Conservation (phyloP, 257 asterid species). For the Thymus quinquecostatus region DNA sequence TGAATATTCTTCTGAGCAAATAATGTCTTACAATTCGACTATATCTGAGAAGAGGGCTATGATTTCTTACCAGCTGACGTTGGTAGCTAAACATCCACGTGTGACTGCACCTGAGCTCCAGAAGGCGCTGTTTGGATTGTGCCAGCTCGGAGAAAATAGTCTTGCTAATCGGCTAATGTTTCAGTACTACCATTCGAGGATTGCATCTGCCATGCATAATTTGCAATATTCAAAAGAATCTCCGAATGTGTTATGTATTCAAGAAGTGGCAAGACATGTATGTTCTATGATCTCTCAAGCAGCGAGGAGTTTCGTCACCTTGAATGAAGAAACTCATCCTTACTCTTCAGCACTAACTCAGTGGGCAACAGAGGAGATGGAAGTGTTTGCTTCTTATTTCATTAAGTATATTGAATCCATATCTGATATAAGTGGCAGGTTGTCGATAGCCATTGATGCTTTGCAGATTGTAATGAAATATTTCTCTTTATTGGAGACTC, state of each 20-base stretch:
- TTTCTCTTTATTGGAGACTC: constrained; percentile 69
- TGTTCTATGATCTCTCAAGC: constrained; percentile 79
- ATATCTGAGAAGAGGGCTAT: constrained; percentile 57
- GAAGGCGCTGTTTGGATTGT: constrained; percentile 59
- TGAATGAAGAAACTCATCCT: constrained; percentile 53
- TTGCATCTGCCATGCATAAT: constrained; percentile 42
- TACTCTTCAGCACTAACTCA: constrained; percentile 44
- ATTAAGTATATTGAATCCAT: constrained; percentile 46
- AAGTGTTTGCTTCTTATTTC: constrained; percentile 44
- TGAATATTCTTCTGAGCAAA: constrained; percentile 42
- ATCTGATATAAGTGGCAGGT: constrained; percentile 53
- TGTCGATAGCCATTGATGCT: constrained; percentile 51
- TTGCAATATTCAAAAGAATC: constrained; percentile 43
- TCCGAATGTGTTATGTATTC: constrained; percentile 37
- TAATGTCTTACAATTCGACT: constrained; percentile 47
- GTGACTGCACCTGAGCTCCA: constrained; percentile 71
- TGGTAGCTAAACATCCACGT: constrained; percentile 54
- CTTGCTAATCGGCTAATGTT: constrained; percentile 57
- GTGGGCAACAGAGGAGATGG: constrained; percentile 60
- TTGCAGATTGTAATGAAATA: constrained; percentile 57
- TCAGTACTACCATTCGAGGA: constrained; percentile 59
- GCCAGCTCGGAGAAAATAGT: constrained; percentile 53
- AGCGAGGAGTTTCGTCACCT: constrained; percentile 51
- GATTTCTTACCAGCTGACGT: constrained; percentile 47
- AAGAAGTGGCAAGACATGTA: constrained; percentile 43